Evolutionary conservation across 768 basidiomycete genomes (phyloP), one percentile per base, ranked within the genome.

Genomic region (Rhizopogon roseolus): DNA sequence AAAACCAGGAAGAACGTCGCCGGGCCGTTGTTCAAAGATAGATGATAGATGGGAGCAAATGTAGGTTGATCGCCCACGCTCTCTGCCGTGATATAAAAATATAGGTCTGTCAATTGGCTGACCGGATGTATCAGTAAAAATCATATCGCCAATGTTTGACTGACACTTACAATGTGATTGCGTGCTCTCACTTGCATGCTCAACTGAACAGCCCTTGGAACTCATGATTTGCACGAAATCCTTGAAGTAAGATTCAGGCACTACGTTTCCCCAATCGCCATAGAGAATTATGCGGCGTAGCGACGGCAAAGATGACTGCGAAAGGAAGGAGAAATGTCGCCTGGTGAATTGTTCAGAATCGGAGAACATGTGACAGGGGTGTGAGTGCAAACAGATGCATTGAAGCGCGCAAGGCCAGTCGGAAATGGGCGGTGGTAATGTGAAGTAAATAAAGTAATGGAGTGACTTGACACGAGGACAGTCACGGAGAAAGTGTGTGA

Each of bases 391-490:
- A 22, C 81, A 76, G 32, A 87, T 65, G 39, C 71, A 74, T 27
- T 66, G 61, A 41, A 88, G 57, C 6, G 71, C 34, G 36, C 34
- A 71, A 3, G 60, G 41, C 51, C 60, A 61, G 64, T 70, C 32
- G 52, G 61, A 50, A 13, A 71, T 66, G 27, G 63, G 39, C 29
- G 61, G 71, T 41, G 57, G 60, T 32, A 55, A 38, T 0, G 80
- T 78, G 66, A 82, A 82, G 64, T 80, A 76, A 39, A 80, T 40
- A 63, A 75, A 77, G 60, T 81, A 86, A 64, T 84, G 80, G 57
- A 88, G 65, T 53, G 76, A 71, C 54, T 70, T 70, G 32, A 85
- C 71, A 29, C 66, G 68, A 0, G 75, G 67, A 57, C 82, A 82
- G 9, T 66, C 61, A 27, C 65, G 68, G 41, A 88, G 66, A 60